Base-by-base conservation (phyloP, 2,329 filamentous ascomycete genomes). In the Coleophoma crateriformis region DNA sequence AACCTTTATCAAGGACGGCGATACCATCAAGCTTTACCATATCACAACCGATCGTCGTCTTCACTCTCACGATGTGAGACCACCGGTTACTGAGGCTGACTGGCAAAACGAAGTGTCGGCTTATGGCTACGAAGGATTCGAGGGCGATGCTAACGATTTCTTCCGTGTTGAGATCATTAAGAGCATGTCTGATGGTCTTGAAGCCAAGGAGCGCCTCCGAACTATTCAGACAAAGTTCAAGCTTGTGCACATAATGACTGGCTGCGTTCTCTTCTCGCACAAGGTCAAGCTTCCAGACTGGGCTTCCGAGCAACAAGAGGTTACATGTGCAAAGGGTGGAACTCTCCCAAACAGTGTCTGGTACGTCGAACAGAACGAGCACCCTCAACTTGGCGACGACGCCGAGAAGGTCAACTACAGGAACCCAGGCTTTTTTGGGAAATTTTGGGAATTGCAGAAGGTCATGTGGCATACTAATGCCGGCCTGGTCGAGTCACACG, bases 381-480 rank as follows among this genome's bases (percentile, higher is more conserved):
- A 97, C 64, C 88, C 90, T 11, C 74, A 81, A 62, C 79, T 96
- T 47, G 81, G 82, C 19, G 76, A 78, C 2, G 78, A 85, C 55
- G 84, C 89, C 13, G 94, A 97, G 67, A 96, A 89, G 73, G 92
- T 96, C 70, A 99, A 97, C 73, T 99, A 99, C 72, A 83, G 82
- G 62, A 85, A 91, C 61, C 94, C 92, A 13, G 90, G 92, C 27
- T 99, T 99, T 81, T 85, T 99, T 54, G 90, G 89, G 63, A 99
- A 99, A 69, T 99, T 99, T 75, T 90, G 87, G 82, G 94, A 99
- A 72, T 78, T 99, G 41, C 91, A 99, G 67, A 85, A 88, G 69
- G 94, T 99, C 56, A 99, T 99, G 94, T 99, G 94, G 94, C 90
- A 81, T 62, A 99, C 94, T 34, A 99, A 99, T 65, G 94, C 94